phyloP scores from a whole-genome alignment of 768 basidiomycete genomes.

The Boletus tomentosulus region DNA sequence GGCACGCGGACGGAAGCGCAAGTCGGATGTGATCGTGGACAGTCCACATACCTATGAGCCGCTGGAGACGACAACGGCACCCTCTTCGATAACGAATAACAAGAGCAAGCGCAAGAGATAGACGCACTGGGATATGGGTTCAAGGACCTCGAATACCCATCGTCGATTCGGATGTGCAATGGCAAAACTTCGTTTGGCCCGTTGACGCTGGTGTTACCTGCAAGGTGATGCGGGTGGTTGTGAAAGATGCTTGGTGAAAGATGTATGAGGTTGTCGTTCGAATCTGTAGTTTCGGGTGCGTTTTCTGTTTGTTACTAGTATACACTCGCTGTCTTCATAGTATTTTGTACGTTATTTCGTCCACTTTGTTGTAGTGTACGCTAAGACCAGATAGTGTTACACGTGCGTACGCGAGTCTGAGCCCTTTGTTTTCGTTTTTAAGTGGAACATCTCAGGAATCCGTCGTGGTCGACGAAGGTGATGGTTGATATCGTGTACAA shows the following conservation, averaged over 20 bases:
- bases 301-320: not conserved
- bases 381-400: too few species aligned
- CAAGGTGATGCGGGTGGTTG: not conserved
- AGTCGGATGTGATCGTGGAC: conserved; percentile 34
- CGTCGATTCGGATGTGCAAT: not conserved
- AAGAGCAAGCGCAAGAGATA: conserved; percentile 31
- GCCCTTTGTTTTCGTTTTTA: too few species aligned
- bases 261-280: not conserved
- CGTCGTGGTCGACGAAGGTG: too few species aligned
- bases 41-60: not conserved
- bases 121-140: not conserved
- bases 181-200: not conserved
- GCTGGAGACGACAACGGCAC: not conserved
- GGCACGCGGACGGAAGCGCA: conserved; percentile 35
- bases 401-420: too few species aligned
- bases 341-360: not conserved
- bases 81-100: conserved; percentile 10
- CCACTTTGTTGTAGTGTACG: not conserved
- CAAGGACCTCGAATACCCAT: not conserved
- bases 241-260: not conserved
- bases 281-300: not conserved
- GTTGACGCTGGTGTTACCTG: not conserved
- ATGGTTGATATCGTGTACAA: not conserved
- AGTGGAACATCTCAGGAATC: too few species aligned
- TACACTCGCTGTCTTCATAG: not conserved